Evolutionary conservation across 371 early-diverging fungal species (phyloP), one percentile per base, ranked within the genome.

Genomic region (Mucor velutinosus): DNA sequence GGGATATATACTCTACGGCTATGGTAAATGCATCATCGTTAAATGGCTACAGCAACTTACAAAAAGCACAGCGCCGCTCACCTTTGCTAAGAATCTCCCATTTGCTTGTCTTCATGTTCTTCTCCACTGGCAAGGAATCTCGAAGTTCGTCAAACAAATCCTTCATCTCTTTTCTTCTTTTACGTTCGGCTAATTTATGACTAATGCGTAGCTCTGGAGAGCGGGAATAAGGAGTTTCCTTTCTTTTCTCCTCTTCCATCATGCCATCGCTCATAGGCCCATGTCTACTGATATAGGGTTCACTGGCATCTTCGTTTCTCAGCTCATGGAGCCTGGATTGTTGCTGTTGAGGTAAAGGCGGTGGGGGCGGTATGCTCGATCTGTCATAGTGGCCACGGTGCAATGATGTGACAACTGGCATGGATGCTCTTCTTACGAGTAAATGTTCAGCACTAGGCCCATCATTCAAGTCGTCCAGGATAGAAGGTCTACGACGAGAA

Each of bases 11-110:
- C 41, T 87, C 87, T 2, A 87, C 80, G 43, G 87, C 87, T 85
- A 66, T 25, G 7, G 62, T 15, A 37, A 51, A n/a, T 12, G 14
- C 35, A 39, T 60, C 6, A 12, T 43, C 15, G 32, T 45, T 7
- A 32, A 33, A 27, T 15, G 33, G n/a, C 51, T 29, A 37, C 33
- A 32, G 11, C 32, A 14, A 17, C n/a, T 15, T 6, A 17, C 7
- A 2, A 14, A 7, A 33, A 8, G 33, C 33, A 37, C 37, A 37
- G 12, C 14, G 14, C 37, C 30, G 33, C n/a, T 56, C 83, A 85
- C 88, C 91, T 89, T 93, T 93, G 66, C 87, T 90, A 27, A 95
- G 72, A 30, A 93, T 89, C 71, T 95, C 95, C 93, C 94, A 93
- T 76, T 95, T 95, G 81, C 92, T 91, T 32, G 91, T 87, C 70